Evolutionary conservation across 331 rosid species (phyloP), one percentile per base, ranked within the genome.

Genomic region (Rhamnella rubrinervis): DNA sequence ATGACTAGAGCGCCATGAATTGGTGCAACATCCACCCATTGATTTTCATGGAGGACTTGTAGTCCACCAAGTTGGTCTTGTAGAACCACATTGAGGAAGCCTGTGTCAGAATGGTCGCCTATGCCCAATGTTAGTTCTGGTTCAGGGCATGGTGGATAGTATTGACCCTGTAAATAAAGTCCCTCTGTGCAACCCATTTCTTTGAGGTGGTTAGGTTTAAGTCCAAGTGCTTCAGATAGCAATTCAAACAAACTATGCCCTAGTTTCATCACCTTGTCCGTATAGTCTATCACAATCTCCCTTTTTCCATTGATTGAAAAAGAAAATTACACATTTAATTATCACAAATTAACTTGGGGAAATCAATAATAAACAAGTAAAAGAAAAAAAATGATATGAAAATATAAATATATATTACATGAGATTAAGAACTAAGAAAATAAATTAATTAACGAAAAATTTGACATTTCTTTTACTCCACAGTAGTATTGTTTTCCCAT

Each of bases 281-380:
- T 70, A 50, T 81, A 87, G 63, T 75, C 85, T 19, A 70, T 8
- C 39, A 73, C 16, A 52, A 78, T 78, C 25, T 80, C 83, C 83
- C 89, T 87, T 31, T 31, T 31, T 31, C 35, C 35, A 31, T 31
- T 31, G 5, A 4, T 31, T 5, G 35, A 31, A 31, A 31, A 31
- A 3, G 23, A 31, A 31, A 31, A 31, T 31, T 31, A 4, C 35
- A 31, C 3, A 4, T 31, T 31, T 31, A 3, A 31, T 31, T 31
- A 31, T 31, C 35, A 3, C 35, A 31, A 31, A 3, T 31, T 31
- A 31, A 31, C 35, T 3, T 31, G 35, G 35, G 5, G 35, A 31
- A 28, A 31, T 26, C 31, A 3, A 31, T 31, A 3, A 31, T 31
- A 31, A 31, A 31, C 35, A 31, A 31, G 4, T 31, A 31, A 31